Evolutionary conservation across 2,329 filamentous ascomycete species (phyloP).

Genomic region (Emergomyces pasteurianus): DNA sequence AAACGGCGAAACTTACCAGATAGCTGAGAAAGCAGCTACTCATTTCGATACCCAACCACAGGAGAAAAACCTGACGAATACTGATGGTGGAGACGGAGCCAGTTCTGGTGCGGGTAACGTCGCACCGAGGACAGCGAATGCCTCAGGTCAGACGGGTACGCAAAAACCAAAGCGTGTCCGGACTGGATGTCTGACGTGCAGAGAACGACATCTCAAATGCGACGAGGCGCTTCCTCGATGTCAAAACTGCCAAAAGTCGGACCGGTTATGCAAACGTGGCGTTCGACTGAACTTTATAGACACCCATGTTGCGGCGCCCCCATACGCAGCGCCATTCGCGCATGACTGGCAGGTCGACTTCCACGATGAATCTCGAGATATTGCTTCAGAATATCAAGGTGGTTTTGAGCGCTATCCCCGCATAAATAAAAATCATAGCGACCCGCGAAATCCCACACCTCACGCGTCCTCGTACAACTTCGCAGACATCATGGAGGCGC

Average conservation of each 20-base stretch:
- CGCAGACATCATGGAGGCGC: conserved; percentile 19
- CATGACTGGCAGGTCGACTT: conserved; percentile 65
- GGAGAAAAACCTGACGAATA: conserved; percentile 2
- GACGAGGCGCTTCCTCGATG: conserved; percentile 59
- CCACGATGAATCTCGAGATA: conserved; percentile 75
- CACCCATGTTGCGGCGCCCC: conserved; percentile 58
- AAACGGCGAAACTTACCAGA: conserved; percentile 7
- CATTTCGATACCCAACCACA: conserved; percentile 4
- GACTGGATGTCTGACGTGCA: conserved; percentile 82
- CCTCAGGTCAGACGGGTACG: conserved; percentile 8
- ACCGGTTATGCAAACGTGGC: conserved; percentile 71
- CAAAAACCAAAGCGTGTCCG: conserved; percentile 71
- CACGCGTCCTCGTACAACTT: conserved; percentile 17
- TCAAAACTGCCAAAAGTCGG: conserved; percentile 81
- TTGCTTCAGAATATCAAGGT: conserved; percentile 80
- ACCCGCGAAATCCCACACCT: neutral
- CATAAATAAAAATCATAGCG: conserved; percentile 30
- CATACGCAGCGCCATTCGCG: conserved; percentile 45
- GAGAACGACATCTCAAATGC: conserved; percentile 82
- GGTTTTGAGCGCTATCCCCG: conserved; percentile 62
- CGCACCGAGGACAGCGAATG: neutral
- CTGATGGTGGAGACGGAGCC: neutral
- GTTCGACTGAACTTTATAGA: conserved; percentile 87
- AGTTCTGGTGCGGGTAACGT: neutral
- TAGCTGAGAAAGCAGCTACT: conserved; percentile 2